phyloP scores from a whole-genome alignment of 768 basidiomycete genomes.

The Amylocystis lapponica region DNA sequence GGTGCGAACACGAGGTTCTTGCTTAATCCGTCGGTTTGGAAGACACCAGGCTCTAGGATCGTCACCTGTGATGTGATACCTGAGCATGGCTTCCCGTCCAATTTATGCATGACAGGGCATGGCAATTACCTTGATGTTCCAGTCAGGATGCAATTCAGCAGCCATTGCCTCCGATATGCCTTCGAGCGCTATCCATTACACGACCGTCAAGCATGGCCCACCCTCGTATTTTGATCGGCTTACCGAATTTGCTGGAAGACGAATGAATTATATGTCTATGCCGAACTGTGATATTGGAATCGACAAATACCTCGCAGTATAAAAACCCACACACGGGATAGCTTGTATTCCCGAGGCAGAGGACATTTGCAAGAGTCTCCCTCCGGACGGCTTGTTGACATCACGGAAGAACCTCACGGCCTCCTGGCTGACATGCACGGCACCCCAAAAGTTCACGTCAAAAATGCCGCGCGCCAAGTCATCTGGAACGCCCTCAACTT shows the following conservation, averaged over 20 bases:
- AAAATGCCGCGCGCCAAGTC: slow-evolving; percentile 12
- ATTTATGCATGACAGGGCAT: background rate
- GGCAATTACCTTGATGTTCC: slow-evolving; percentile 29
- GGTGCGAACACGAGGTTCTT: slow-evolving; percentile 1
- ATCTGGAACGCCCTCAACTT: slow-evolving; percentile 15
- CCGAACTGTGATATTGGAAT: background rate
- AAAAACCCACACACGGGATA: slow-evolving; percentile 6
- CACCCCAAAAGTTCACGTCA: slow-evolving; percentile 24
- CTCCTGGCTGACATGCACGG: slow-evolving; percentile 23
- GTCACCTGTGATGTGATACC: slow-evolving; percentile 3
- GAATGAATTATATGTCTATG: background rate
- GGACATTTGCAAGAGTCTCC: slow-evolving; percentile 29
- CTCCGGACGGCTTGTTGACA: slow-evolving; percentile 29
- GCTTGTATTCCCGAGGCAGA: slow-evolving; percentile 21
- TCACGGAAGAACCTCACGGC: slow-evolving; percentile 33
- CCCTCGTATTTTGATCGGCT: background rate
- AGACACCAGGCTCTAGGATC: slow-evolving; percentile 7
- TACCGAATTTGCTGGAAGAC: slow-evolving; percentile 13
- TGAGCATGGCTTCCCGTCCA: background rate
- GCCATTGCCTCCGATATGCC: slow-evolving; percentile 22
- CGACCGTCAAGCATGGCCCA: background rate
- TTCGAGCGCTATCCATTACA: slow-evolving; percentile 24
- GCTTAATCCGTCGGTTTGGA: slow-evolving; percentile 2
- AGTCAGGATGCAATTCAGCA: slow-evolving; percentile 29
- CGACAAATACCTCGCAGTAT: slow-evolving; percentile 8